Evolutionary conservation across 371 early-diverging fungal genomes (phyloP).

Genomic region (Coemansia sp.): DNA sequence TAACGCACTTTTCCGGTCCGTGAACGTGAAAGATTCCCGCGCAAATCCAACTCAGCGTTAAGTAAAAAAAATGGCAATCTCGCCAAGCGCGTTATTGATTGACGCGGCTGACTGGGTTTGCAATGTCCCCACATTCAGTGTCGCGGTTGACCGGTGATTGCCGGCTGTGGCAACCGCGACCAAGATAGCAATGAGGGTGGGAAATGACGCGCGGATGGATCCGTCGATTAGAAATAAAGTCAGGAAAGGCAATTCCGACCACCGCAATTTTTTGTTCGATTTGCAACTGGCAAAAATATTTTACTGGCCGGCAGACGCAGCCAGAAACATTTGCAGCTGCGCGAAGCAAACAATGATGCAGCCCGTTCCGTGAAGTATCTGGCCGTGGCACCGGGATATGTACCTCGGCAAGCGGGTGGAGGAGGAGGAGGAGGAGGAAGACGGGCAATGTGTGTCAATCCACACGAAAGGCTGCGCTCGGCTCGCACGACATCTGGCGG

Average conservation of each 20-base stretch:
- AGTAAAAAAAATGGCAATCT: background rate
- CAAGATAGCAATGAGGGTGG: too few species aligned
- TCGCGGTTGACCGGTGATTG: background rate
- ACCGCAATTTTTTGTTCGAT: background rate
- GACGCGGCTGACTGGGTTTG: background rate
- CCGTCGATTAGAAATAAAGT: background rate
- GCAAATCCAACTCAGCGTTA: background rate
- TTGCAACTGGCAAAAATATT: background rate
- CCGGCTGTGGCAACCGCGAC: background rate
- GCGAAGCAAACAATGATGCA: too few species aligned
- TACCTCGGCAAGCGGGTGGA: background rate
- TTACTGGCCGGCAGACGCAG: background rate
- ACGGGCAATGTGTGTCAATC: background rate
- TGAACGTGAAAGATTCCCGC: slow-evolving; percentile 13
- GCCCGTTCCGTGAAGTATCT: too few species aligned
- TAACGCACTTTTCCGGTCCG: slow-evolving; percentile 1
- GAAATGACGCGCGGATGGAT: background rate
- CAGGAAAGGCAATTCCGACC: background rate
- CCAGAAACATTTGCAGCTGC: background rate
- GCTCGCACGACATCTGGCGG: background rate
- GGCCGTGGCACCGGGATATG: background rate
- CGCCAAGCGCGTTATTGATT: slow-evolving; percentile 2
- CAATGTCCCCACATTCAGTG: background rate
- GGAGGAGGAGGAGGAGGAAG: background rate
- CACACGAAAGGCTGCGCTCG: background rate